Conservation (phyloP, 1,284 basidiomycete genomes). For the Pseudozyma flocculosa region DNA sequence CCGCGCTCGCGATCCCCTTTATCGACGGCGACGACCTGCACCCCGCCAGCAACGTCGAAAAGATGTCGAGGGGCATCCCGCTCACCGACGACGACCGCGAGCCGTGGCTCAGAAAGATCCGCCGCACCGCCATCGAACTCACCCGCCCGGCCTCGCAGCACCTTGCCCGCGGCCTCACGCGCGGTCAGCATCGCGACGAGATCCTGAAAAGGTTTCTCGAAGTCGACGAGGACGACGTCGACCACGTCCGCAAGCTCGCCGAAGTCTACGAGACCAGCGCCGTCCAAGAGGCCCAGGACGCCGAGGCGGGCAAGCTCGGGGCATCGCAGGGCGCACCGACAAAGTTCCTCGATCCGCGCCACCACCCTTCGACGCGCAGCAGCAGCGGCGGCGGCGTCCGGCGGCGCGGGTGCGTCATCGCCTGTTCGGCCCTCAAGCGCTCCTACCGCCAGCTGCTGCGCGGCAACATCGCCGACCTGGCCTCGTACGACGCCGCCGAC, state of each 20-base stretch:
- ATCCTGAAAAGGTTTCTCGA: too few species aligned
- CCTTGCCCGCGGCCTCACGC: neutral
- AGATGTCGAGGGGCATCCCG: slow-evolving; percentile 80
- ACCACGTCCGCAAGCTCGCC: slow-evolving; percentile 2
- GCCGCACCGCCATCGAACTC: slow-evolving; percentile 64
- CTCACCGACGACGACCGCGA: slow-evolving; percentile 75
- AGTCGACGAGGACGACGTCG: neutral
- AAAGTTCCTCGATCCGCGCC: too few species aligned
- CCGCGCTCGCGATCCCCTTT: slow-evolving; percentile 70
- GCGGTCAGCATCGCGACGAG: neutral
- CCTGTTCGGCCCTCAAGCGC: slow-evolving; percentile 81
- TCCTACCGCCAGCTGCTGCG: slow-evolving; percentile 80
- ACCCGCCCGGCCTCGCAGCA: slow-evolving; percentile 10
- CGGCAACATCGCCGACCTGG: slow-evolving; percentile 8
- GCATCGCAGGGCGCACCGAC: too few species aligned
- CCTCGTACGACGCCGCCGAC: slow-evolving; percentile 57
- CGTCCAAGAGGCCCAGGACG: too few species aligned
- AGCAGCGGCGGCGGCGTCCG: too few species aligned
- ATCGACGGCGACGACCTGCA: slow-evolving; percentile 89
- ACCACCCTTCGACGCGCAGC: too few species aligned
- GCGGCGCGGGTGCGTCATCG: slow-evolving; percentile 64
- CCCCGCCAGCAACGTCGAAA: slow-evolving; percentile 75
- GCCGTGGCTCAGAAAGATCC: slow-evolving; percentile 80
- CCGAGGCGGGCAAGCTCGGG: too few species aligned
- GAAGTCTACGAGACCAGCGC: slow-evolving; percentile 17